These are phyloP conservation scores for Tulasnella calospora DNA, from an alignment of 768 basidiomycete species.

Conservation along the genomic window DNA sequence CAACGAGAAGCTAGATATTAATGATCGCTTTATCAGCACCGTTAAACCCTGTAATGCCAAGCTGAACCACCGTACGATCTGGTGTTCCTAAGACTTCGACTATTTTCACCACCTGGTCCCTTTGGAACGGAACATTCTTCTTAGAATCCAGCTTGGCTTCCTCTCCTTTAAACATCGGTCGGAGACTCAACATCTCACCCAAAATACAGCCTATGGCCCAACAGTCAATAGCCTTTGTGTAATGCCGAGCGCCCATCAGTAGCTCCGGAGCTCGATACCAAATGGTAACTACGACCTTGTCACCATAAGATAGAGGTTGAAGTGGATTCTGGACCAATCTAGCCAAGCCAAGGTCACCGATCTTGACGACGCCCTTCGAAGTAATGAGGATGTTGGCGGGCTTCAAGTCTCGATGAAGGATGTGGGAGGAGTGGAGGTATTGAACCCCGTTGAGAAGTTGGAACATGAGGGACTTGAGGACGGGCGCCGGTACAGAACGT, in stretches of 20 bases:
- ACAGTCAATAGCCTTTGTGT: constrained; percentile 92
- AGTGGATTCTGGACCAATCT: constrained; percentile 86
- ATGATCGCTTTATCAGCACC: not conserved
- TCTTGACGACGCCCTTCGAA: constrained; percentile 83
- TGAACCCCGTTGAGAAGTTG: constrained; percentile 91
- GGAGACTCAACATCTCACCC: constrained; percentile 85
- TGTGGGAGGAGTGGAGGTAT: constrained; percentile 91
- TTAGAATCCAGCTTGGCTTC: constrained; percentile 96
- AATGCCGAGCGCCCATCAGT: constrained; percentile 93
- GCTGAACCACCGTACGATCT: constrained; percentile 51
- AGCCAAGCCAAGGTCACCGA: constrained; percentile 95
- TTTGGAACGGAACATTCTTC: constrained; percentile 96
- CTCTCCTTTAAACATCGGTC: constrained; percentile 98
- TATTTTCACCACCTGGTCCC: constrained; percentile 93
- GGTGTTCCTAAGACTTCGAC: constrained; percentile 91
- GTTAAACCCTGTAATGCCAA: not conserved
- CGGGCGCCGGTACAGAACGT: constrained; percentile 48
- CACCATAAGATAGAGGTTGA: constrained; percentile 84
- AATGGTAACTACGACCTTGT: constrained; percentile 98
- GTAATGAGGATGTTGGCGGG: constrained; percentile 98
- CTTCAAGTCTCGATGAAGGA: constrained; percentile 95
- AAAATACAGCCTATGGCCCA: constrained; percentile 99
- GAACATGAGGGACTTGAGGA: constrained; percentile 89
- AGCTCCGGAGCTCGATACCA: constrained; percentile 99
- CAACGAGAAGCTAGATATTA: constrained; percentile 68